A percentile compares a stretch with the other conserved stretches of the same genome.
Conservation (phyloP, 2,329 filamentous ascomycete genomes). For the Fonsecaea multimorphosa region DNA sequence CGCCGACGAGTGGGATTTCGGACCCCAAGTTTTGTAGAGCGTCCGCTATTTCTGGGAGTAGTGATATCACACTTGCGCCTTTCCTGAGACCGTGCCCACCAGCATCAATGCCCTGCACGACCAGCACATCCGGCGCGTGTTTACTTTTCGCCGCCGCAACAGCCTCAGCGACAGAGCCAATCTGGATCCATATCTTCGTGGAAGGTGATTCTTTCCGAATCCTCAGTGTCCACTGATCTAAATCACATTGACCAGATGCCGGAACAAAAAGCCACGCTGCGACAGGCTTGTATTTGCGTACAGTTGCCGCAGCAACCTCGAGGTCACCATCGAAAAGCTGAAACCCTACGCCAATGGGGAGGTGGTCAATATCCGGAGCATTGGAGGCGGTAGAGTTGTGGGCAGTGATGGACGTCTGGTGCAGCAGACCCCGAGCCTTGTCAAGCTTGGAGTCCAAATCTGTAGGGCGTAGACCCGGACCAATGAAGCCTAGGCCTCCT, state of each 20-base stretch:
- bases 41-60: constrained; percentile 59
- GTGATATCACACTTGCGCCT: constrained; percentile 53
- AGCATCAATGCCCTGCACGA: constrained; percentile 60
- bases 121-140: constrained; percentile 54
- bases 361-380: constrained; percentile 21
- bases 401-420: constrained; percentile 14
- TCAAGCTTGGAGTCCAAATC: constrained; percentile 43
- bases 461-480: constrained; percentile 58
- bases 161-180: constrained; percentile 57
- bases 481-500: constrained; percentile 60
- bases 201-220: constrained; percentile 49
- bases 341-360: constrained; percentile 50
- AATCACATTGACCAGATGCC: constrained; percentile 41
- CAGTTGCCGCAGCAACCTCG: constrained; percentile 31
- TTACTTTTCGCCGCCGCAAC: constrained; percentile 45
- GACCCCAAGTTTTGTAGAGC: constrained; percentile 40
- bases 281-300: constrained; percentile 43
- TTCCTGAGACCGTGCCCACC: constrained; percentile 58
- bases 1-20: constrained; percentile 55
- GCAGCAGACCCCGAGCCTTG: constrained; percentile 38
- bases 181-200: constrained; percentile 60
- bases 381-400: constrained; percentile 1
- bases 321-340: constrained; percentile 42
- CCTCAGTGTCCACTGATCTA: constrained; percentile 50
- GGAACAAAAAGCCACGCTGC: constrained; percentile 49